phyloP scores from a whole-genome alignment of 306 rosid genomes.

The Cicer bijugum region DNA sequence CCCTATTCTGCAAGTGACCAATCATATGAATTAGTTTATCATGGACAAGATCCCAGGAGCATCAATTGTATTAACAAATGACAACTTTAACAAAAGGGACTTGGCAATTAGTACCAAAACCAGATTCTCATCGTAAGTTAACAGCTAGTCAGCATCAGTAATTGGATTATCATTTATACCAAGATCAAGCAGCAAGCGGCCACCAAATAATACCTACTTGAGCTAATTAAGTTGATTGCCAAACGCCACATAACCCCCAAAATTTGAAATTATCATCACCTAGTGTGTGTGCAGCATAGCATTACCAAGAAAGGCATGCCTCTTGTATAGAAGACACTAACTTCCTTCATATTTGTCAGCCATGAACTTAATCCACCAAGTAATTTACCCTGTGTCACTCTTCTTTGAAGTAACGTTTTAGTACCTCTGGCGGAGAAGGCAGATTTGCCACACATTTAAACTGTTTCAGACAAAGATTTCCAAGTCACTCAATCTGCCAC shows the following conservation, averaged over 20 bases:
- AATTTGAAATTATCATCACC: not conserved
- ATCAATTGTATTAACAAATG: not conserved
- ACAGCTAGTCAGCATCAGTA: not conserved
- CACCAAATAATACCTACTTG: not conserved
- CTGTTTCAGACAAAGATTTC: constrained; percentile 50
- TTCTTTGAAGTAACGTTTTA: constrained; percentile 54
- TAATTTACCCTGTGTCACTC: not conserved
- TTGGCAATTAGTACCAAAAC: not conserved
- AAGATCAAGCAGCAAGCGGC: not conserved
- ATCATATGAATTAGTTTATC: not conserved
- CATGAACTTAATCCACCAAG: not conserved
- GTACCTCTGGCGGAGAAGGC: constrained; percentile 75
- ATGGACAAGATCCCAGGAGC: not conserved
- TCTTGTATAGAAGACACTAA: not conserved
- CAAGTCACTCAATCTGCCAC: not conserved
- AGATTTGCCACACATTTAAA: constrained; percentile 67
- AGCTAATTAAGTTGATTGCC: not conserved
- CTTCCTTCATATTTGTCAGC: not conserved
- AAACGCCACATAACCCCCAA: not conserved
- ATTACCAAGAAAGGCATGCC: not conserved
- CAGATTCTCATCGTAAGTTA: not conserved
- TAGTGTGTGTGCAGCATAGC: not conserved
- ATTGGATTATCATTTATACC: not conserved
- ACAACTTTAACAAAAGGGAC: not conserved
- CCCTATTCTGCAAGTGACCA: not conserved